phyloP scores from a whole-genome alignment of 2,329 filamentous ascomycete species.

The Graphiopsis chlorocephala region DNA sequence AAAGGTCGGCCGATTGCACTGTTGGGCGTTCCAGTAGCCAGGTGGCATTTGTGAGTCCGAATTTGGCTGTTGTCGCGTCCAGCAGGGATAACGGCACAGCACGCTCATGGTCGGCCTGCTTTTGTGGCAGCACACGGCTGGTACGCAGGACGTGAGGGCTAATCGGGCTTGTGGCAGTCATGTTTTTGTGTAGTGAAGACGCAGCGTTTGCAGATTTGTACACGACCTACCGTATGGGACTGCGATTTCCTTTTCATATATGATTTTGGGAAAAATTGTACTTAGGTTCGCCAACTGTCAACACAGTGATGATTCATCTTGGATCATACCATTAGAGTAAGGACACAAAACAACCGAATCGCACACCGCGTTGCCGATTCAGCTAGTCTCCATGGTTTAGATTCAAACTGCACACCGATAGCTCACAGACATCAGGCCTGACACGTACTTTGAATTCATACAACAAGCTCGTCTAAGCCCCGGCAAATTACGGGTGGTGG shows the following conservation, averaged over 20 bases:
- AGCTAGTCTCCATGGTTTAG: too few species aligned
- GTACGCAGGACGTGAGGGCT: neutral
- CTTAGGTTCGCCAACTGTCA: neutral
- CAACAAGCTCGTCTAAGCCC: neutral
- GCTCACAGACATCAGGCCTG: too few species aligned
- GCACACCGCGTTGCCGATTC: neutral
- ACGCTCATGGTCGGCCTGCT: neutral
- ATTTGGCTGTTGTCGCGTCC: constrained; percentile 15
- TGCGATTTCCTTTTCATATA: neutral
- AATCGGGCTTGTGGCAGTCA: neutral
- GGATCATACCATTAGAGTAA: neutral
- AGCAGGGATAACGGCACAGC: constrained; percentile 12
- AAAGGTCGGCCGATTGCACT: neutral
- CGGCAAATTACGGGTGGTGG: neutral
- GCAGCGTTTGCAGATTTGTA: neutral
- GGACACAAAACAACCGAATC: neutral
- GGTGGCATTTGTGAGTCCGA: constrained; percentile 12
- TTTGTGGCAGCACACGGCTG: neutral
- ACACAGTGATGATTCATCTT: neutral
- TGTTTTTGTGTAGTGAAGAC: neutral
- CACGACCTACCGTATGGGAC: neutral
- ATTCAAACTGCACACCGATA: too few species aligned
- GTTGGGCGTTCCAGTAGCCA: constrained; percentile 13
- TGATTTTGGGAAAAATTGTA: neutral
- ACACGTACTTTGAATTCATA: too few species aligned